A percentile compares a stretch with the other conserved stretches of the same genome.
These are phyloP conservation scores for Urtica urens DNA, from an alignment of 306 rosid genomes.

Conservation along the genomic window DNA sequence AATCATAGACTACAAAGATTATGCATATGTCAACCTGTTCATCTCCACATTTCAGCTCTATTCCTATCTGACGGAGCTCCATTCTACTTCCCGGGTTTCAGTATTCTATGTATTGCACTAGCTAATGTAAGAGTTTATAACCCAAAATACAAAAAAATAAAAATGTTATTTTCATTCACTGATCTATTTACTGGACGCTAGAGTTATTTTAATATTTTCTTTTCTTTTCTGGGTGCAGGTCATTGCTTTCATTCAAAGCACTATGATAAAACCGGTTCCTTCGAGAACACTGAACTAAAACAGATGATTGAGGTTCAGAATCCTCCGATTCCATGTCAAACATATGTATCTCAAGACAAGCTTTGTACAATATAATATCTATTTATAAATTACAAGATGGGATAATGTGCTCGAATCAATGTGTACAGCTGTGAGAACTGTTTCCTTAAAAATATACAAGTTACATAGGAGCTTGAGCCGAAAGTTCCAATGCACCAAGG, in stretches of 20 bases:
- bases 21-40: neutral
- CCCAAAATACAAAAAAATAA: neutral
- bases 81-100: constrained; percentile 76
- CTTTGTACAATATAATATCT: neutral
- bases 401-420: neutral
- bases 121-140: constrained; percentile 32
- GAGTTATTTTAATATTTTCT: constrained; percentile 1
- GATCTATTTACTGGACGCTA: neutral
- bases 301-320: neutral
- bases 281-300: constrained; percentile 12
- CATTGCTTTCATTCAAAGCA: constrained; percentile 52
- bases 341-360: neutral
- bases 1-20: neutral
- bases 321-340: neutral
- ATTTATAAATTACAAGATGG: neutral
- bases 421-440: too few species aligned
- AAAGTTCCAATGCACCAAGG: constrained; percentile 15
- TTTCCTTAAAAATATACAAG: too few species aligned
- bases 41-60: constrained; percentile 36
- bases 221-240: constrained; percentile 32
- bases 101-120: constrained; percentile 58
- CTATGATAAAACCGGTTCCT: constrained; percentile 36
- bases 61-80: constrained; percentile 83
- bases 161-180: neutral
- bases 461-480: constrained; percentile 30